Conservation (phyloP, 257 asterid species). For the Salvia rosmarinus region DNA sequence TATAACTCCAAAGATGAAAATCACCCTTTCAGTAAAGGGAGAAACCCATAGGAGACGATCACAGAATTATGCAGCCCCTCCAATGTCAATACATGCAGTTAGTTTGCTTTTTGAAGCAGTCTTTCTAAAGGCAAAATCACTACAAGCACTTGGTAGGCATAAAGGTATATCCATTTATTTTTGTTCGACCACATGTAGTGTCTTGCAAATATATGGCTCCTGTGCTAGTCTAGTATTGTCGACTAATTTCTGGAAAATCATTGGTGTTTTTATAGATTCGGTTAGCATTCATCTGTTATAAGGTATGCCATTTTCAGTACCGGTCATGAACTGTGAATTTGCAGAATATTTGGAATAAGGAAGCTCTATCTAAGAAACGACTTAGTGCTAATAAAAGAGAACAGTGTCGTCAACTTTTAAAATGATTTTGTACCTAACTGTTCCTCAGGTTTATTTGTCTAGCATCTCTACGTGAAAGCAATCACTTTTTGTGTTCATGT, state of each 20-base stretch:
- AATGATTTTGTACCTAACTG: neutral
- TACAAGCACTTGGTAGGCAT: constrained; percentile 78
- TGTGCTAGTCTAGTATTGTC: constrained; percentile 9
- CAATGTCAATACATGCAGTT: constrained; percentile 86
- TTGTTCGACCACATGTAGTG: constrained; percentile 6
- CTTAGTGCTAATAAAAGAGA: constrained; percentile 8
- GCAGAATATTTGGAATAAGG: neutral
- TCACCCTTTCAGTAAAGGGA: constrained; percentile 56
- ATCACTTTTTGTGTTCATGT: constrained; percentile 8
- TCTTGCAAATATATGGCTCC: neutral
- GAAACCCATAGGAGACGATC: constrained; percentile 60
- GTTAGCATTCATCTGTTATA: constrained; percentile 21
- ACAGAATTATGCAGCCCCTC: constrained; percentile 54
- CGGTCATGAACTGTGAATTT: neutral
- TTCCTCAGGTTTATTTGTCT: constrained; percentile 23
- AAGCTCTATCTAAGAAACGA: neutral
- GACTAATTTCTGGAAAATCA: constrained; percentile 11
- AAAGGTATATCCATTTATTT: constrained; percentile 59
- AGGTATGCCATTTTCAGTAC: neutral
- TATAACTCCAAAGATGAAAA: constrained; percentile 75
- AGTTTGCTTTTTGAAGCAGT: constrained; percentile 87
- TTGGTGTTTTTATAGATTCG: neutral
- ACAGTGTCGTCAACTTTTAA: neutral
- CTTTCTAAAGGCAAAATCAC: constrained; percentile 79
- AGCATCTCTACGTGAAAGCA: constrained; percentile 12